Evolutionary conservation across 2,329 filamentous ascomycete species (phyloP).

Genomic region (Pseudogymnoascus sp.): DNA sequence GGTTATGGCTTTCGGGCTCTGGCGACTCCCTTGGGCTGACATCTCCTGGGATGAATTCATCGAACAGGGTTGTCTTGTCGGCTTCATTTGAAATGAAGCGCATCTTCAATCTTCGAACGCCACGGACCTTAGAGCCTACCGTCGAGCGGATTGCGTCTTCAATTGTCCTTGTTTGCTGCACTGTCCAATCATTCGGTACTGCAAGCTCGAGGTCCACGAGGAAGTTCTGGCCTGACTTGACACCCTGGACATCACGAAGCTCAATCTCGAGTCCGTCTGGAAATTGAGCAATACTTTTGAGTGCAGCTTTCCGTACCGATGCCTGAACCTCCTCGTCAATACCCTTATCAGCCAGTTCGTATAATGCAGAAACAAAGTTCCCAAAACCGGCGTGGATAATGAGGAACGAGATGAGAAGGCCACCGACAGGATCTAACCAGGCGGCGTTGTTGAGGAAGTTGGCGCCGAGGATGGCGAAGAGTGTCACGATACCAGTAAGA

Average conservation of each 20-base stretch:
- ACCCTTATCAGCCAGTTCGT: slow-evolving; percentile 84
- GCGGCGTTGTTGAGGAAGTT: slow-evolving; percentile 78
- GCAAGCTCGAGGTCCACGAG: slow-evolving; percentile 82
- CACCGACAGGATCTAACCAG: slow-evolving; percentile 92
- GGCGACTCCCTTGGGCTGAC: slow-evolving; percentile 49
- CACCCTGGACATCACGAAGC: slow-evolving; percentile 65
- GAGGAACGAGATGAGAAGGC: slow-evolving; percentile 85
- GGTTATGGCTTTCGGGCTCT: slow-evolving; percentile 31
- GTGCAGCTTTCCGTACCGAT: slow-evolving; percentile 59
- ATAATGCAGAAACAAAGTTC: slow-evolving; percentile 74
- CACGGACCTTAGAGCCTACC: slow-evolving; percentile 70
- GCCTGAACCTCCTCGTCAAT: slow-evolving; percentile 78
- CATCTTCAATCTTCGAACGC: slow-evolving; percentile 74
- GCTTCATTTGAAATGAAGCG: slow-evolving; percentile 70
- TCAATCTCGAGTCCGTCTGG: slow-evolving; percentile 52
- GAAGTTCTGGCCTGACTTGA: slow-evolving; percentile 96
- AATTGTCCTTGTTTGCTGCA: slow-evolving; percentile 60
- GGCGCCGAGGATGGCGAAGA: slow-evolving; percentile 80
- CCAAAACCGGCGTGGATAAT: slow-evolving; percentile 83
- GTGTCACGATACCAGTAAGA: slow-evolving; percentile 85
- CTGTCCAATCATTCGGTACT: slow-evolving; percentile 68
- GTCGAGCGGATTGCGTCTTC: slow-evolving; percentile 67
- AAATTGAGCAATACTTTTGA: slow-evolving; percentile 49
- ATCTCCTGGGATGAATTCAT: slow-evolving; percentile 70
- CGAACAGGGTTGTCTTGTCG: slow-evolving; percentile 51